Base-by-base conservation (phyloP, 257 asterid species). In the Lycium ferocissimum region DNA sequence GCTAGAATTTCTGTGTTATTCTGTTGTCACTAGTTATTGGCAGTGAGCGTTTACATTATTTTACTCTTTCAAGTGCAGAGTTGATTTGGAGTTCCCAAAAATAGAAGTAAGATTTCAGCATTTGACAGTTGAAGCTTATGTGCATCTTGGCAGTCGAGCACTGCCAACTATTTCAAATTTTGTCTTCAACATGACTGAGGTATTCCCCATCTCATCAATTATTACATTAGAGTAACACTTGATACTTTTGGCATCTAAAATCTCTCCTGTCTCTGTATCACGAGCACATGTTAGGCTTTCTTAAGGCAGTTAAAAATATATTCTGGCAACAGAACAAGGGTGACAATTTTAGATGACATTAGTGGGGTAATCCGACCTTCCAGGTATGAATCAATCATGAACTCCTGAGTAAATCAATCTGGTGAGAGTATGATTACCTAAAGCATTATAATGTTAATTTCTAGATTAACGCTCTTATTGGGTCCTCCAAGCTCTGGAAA, bases 401-500 rank as follows among this genome's bases (percentile, higher is more conserved):
- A 22, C 83, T 72, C 63, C 84, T 10, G 17, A 13, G 53, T 82
- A 88, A 33, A 80, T 85, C 7, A 65, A 61, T 81, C 22, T 83
- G 20, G 58, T 79, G 70, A 86, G 59, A 80, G 51, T 81, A 86
- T 85, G 51, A 88, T 70, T 17, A 71, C 33, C 79, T 83, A 20
- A 66, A 80, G 12, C 15, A 45, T 35, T 26, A 66, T 89, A 83
- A 76, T 86, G 76, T 73, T 85, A 51, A 84, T 79, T 83, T 90
- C 58, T 89, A 96, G 99, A 85, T 93, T 94, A 87, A 96, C 99
- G 63, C 92, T 96, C 81, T 86, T 96, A 72, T 84, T 96, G 92
- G 98, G 99, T 63, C 99, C 98, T 54, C 99, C 99, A 67, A 92
- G 99, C 93, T 96, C 99, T 83, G 99, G 99, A 87, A 96, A 96